Base-by-base conservation (phyloP, 352 stramenopile species). In the Globisporangium irregulare region DNA sequence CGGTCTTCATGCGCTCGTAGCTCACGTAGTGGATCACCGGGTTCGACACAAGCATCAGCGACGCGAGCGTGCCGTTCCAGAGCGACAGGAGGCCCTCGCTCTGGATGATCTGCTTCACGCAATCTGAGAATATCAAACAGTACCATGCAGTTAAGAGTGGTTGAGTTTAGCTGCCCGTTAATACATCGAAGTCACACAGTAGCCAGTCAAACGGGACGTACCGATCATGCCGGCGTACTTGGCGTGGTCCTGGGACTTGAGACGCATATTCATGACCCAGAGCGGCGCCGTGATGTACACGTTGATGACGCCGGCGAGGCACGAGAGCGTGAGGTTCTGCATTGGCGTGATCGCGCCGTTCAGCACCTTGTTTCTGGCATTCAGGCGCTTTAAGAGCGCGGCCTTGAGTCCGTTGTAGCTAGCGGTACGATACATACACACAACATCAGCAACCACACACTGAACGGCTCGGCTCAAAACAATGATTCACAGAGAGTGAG, bases 1-100 rank as follows among this genome's bases (percentile, higher is more conserved):
- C 76, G 9, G 86, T 78, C 74, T 97, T 97, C 72, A 98, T 87
- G 54, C 91, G 84, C 71, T 98, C 96, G 81, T 99, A 99, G 54
- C 89, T 89, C 65, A 98, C 90, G 73, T 98, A 98, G 80, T 99
- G 94, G 69, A 99, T 98, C 62, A 97, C 91, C 7, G 96, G 96
- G 79, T 99, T 99, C 20, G 88, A 96, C 56, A 98, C 94, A 12
- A 98, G 83, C 2, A 98, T 81, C 22, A 99, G 70, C 48, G 93
- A 98, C 29, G 93, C 87, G 27, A 86, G 65, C 29, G 93, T 98
- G 38, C 94, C 94, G 62, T 92, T 95, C 94, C 94, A 99, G 55
- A 99, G 85, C 64, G 90, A 91, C 18, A 72, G 57, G 8, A 96
- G 54, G 4, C 95, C 95, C 64, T 98, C 91, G 25, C 81, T 84